Evolutionary conservation across 129 eudicot genomes (phyloP), one percentile per base, ranked within the genome.

Genomic region (Solidago caesia): DNA sequence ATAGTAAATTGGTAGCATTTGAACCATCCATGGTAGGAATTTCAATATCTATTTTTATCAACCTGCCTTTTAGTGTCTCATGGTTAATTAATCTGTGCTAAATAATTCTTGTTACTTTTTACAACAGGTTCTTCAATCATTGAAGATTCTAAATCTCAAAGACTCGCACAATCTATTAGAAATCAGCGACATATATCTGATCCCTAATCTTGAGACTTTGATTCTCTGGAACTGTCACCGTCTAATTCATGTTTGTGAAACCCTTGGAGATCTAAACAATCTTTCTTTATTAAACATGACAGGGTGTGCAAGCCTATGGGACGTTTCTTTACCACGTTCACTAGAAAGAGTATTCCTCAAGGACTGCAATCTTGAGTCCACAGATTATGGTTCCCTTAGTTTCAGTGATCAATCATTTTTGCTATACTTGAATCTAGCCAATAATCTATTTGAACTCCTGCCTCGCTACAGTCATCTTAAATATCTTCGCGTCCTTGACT

Each of bases 101-200:
- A 25, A 8, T 16, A 26, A 41, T 10, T 25, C 4, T 2, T 15
- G 4, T 33, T 25, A 53, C 68, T 63, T 64, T 21, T 44, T 80
- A 15, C 64, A 52, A 66, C 80, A 84, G 85, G 45, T 21, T 44
- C 71, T 80, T 11, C 49, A 11, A 3, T 62, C 67, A n/a, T 27
- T 84, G 48, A 55, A 81, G 48, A 55, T 74, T 51, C 75, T 81
- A 45, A 72, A 84, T 70, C 88, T 84, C 7, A 81, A 83, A 74
- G 74, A 78, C 55, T 84, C 80, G 2, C 39, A 27, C 5, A 25
- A 27, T 21, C 67, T 76, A 7, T 7, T 4, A 1, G 67, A 66
- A 55, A 76, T 76, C 59, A 44, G 5, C 25, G 49, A 48, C 4
- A 15, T 64, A 7, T 48, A 2, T 26, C 10, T 12, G 15, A 26